Base-by-base conservation (phyloP, 176 grass and related monocot genomes). In the Stipa capillata region DNA sequence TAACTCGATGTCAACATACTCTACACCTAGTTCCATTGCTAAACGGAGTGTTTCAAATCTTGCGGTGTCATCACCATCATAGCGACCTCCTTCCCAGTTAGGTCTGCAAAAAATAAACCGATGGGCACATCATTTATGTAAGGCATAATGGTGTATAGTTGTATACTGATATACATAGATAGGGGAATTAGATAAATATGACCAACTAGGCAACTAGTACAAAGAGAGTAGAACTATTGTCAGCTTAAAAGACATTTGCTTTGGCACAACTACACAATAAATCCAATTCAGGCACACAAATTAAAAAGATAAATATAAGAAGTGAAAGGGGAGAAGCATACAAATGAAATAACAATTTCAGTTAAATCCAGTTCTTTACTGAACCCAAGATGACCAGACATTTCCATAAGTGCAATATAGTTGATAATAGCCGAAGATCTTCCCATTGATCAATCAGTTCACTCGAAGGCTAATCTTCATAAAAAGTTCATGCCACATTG, bases 1-100 rank as follows among this genome's bases (percentile, higher is more conserved):
- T 83, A 98, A 89, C 75, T 98, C 96, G 80, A 98, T 87, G 88
- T 98, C 96, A 85, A 98, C 96, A 69, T 98, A 94, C 76, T 98
- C 96, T 80, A 87, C 89, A 60, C 96, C 92, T 88, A 98, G 79
- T 78, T 98, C 90, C 85, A 98, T 94, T 56, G 96, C 96, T 81
- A 90, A 89, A 60, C 65, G 28, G 37, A 98, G 87, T 35, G 77
- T 69, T 64, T 94, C 85, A 21, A 89, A 98, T 59, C 96, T 87
- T 57, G 83, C 36, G 9, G 71, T 78, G 63, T 98, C 92, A 76
- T 94, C 96, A 87, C 96, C 96, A 72, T 94, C 85, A 49, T 93
- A 98, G 37, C 87, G 85, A 39, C 96, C 96, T 87, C 96, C 96
- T 87, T 98, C 96, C 96, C 96, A 98, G 48, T 81, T 92, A 79